Conservation (phyloP, 768 basidiomycete genomes). For the Amanita subjunquillea region DNA sequence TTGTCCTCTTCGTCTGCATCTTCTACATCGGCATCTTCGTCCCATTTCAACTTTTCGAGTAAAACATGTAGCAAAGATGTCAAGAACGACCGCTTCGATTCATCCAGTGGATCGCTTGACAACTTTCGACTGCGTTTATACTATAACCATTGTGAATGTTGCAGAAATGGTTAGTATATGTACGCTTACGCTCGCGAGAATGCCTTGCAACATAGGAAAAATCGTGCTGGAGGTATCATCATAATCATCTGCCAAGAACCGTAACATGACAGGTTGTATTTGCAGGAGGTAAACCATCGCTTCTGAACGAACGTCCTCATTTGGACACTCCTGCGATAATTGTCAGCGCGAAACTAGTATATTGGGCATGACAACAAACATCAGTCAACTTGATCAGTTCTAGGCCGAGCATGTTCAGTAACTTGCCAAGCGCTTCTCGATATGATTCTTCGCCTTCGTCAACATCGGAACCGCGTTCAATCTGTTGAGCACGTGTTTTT, state of each 20-base stretch:
- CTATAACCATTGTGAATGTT: slow-evolving; percentile 26
- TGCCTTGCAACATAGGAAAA: slow-evolving; percentile 66
- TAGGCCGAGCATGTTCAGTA: slow-evolving; percentile 72
- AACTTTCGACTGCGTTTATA: slow-evolving; percentile 69
- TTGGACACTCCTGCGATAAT: slow-evolving; percentile 41
- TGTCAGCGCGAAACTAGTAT: not conserved
- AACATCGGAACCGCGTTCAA: slow-evolving; percentile 54
- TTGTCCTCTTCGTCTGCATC: slow-evolving; percentile 87
- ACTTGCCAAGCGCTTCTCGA: slow-evolving; percentile 77
- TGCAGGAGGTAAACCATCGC: slow-evolving; percentile 55
- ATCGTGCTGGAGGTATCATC: slow-evolving; percentile 85
- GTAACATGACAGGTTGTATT: slow-evolving; percentile 72
- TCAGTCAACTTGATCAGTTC: slow-evolving; percentile 83
- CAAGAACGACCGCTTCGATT: slow-evolving; percentile 67
- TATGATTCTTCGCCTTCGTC: slow-evolving; percentile 87
- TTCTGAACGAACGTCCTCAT: slow-evolving; percentile 52
- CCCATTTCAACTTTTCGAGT: slow-evolving; percentile 87
- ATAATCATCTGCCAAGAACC: slow-evolving; percentile 83
- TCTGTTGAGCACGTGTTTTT: slow-evolving; percentile 60
- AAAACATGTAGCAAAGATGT: slow-evolving; percentile 67
- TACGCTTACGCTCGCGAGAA: slow-evolving; percentile 61
- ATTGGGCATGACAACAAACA: slow-evolving; percentile 26
- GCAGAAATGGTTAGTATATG: not conserved
- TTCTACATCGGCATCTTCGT: slow-evolving; percentile 62
- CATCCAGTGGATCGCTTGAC: slow-evolving; percentile 51